phyloP scores from a whole-genome alignment of 441 rosid genomes.

The Mallotus japonicus region DNA sequence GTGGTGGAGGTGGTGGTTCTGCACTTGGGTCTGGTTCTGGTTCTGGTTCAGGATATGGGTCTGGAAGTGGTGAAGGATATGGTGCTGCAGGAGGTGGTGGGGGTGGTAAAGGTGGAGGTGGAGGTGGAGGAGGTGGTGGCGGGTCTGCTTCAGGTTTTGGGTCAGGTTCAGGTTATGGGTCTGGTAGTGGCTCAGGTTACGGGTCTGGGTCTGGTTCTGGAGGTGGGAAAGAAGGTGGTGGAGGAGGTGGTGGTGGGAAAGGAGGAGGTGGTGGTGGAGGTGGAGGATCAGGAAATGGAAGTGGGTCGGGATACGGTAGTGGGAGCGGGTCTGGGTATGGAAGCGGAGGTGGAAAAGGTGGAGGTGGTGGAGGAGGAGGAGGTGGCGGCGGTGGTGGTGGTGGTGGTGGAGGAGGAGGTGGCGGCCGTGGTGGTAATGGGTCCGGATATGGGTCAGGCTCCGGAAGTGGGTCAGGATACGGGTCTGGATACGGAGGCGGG shows the following conservation, averaged over 20 bases:
- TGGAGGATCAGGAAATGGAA: slow-evolving; percentile 21
- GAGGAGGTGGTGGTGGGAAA: slow-evolving; percentile 38
- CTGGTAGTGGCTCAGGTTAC: slow-evolving; percentile 32
- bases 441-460: slow-evolving; percentile 20
- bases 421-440: slow-evolving; percentile 22
- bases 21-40: slow-evolving; percentile 23
- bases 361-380: slow-evolving; percentile 22
- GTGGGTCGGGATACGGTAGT: slow-evolving; percentile 31
- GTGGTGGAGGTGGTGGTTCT: slow-evolving; percentile 20
- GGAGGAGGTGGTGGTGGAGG: slow-evolving; percentile 41
- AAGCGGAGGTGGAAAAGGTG: slow-evolving; percentile 33
- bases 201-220: slow-evolving; percentile 37
- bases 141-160: slow-evolving; percentile 39
- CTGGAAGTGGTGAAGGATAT: slow-evolving; percentile 35
- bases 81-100: slow-evolving; percentile 38
- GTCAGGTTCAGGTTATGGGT: slow-evolving; percentile 44
- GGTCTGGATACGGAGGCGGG: slow-evolving; percentile 29
- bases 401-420: slow-evolving; percentile 25
- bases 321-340: slow-evolving; percentile 35
- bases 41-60: slow-evolving; percentile 32
- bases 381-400: slow-evolving; percentile 31
- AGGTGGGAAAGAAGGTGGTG: slow-evolving; percentile 36
- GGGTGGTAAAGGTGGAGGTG: slow-evolving; percentile 16
- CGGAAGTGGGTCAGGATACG: slow-evolving; percentile 24
- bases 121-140: slow-evolving; percentile 35